Conservation (phyloP, 1,139 yeast genomes). For the Zhuliangozyma parablackwelliae region DNA sequence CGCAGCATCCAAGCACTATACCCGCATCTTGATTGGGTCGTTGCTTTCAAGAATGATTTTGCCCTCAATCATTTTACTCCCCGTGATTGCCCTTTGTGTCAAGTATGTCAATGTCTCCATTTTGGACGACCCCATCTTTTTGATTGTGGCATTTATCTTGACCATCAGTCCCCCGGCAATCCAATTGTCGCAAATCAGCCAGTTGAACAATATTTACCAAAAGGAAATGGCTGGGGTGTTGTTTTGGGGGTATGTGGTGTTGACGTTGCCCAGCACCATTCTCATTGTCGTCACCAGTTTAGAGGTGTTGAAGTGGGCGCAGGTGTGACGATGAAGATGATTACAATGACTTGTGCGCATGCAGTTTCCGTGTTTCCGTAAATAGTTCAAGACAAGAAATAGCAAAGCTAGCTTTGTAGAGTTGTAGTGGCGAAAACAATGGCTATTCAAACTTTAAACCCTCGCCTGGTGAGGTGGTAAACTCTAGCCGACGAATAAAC, state of each 20-base stretch:
- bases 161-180: slow-evolving; percentile 84
- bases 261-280: slow-evolving; percentile 76
- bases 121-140: slow-evolving; percentile 77
- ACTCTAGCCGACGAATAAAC: no score
- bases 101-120: slow-evolving; percentile 64
- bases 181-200: slow-evolving; percentile 79
- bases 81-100: slow-evolving; percentile 62
- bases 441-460: no score
- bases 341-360: no score
- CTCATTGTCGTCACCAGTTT: slow-evolving; percentile 65
- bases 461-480: no score
- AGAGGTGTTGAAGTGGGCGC: slow-evolving; percentile 56
- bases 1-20: slow-evolving; percentile 56
- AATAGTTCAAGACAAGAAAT: no score
- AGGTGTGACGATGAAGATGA: no score
- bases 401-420: no score
- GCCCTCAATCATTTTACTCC: slow-evolving; percentile 65
- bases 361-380: no score
- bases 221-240: slow-evolving; percentile 84
- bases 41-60: slow-evolving; percentile 71
- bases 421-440: no score
- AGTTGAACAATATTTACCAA: slow-evolving; percentile 69
- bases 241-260: slow-evolving; percentile 78
- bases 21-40: slow-evolving; percentile 61
- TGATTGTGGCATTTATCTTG: slow-evolving; percentile 69